A percentile compares a stretch with the other conserved stretches of the same genome.
Evolutionary conservation across 495 filamentous ascomycete genomes (phyloP).

Genomic region (Xylaria intraflava): DNA sequence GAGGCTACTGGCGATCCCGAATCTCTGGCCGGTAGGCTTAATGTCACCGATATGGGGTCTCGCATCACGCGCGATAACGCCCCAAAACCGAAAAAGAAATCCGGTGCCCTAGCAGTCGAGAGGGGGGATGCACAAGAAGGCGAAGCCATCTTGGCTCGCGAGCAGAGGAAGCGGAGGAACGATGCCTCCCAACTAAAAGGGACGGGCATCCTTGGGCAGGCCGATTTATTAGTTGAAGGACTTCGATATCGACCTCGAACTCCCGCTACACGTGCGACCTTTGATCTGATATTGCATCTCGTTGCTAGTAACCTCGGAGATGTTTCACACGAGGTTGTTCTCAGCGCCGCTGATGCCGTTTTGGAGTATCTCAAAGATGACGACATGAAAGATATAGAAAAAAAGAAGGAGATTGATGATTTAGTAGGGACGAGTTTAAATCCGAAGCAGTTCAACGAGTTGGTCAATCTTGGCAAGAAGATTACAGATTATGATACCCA

Average conservation of each 20-base stretch:
- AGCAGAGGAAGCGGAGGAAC: conserved; percentile 81
- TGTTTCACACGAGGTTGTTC: conserved; percentile 83
- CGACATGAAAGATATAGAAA: conserved; percentile 93
- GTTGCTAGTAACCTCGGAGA: conserved; percentile 85
- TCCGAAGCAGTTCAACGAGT: conserved; percentile 91
- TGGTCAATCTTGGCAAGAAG: conserved; percentile 96
- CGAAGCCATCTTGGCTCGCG: conserved; percentile 75
- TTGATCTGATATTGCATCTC: conserved; percentile 88
- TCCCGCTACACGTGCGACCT: conserved; percentile 87
- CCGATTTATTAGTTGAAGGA: conserved; percentile 82
- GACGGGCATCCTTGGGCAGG: conserved; percentile 74
- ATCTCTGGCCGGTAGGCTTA: conserved; percentile 88
- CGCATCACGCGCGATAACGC: conserved; percentile 71
- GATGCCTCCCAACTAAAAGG: conserved; percentile 67
- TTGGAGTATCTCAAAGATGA: conserved; percentile 92
- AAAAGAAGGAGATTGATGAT: conserved; percentile 96
- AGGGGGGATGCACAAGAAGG: conserved; percentile 77
- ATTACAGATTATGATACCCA: conserved; percentile 98
- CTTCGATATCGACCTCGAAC: conserved; percentile 80
- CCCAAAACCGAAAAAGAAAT: conserved; percentile 68
- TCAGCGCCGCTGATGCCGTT: conserved; percentile 91
- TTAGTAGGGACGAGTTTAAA: conserved; percentile 74
- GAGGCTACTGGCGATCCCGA: conserved; percentile 96
- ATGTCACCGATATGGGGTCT: conserved; percentile 88
- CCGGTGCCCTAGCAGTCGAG: conserved; percentile 59